These are phyloP conservation scores for Ramalina intermedia DNA, from an alignment of 495 filamentous ascomycete genomes.

Conservation along the genomic window DNA sequence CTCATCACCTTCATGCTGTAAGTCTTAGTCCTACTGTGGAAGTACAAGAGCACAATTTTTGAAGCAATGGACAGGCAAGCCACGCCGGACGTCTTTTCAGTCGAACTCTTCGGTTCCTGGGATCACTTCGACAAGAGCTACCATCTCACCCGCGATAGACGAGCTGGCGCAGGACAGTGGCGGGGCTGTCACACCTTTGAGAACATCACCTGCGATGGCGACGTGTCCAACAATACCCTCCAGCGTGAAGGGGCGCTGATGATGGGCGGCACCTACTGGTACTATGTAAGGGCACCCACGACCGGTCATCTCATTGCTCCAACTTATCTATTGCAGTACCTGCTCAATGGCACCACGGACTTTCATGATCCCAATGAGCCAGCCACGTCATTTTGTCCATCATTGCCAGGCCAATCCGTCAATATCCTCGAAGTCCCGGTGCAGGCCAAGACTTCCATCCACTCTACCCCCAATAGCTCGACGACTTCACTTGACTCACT, in stretches of 20 bases:
- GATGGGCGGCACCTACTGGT: conserved; percentile 90
- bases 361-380: conserved; percentile 54
- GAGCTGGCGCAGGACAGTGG: conserved; percentile 60
- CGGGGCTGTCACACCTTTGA: conserved; percentile 71
- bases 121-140: conserved; percentile 74
- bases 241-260: conserved; percentile 67
- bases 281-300: conserved; percentile 50
- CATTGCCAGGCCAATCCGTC: conserved; percentile 72
- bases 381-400: conserved; percentile 65
- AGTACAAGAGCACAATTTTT: neutral
- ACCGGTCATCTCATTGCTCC: neutral
- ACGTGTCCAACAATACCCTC: conserved; percentile 31
- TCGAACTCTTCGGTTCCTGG: conserved; percentile 81
- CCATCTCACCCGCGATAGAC: conserved; percentile 60
- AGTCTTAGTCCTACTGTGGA: conserved; percentile 24
- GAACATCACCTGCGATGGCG: conserved; percentile 72
- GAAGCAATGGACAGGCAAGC: conserved; percentile 40
- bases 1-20: conserved; percentile 63
- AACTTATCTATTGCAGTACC: conserved; percentile 43
- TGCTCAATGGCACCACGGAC: conserved; percentile 61
- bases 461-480: conserved; percentile 23
- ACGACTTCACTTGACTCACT: conserved; percentile 27
- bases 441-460: conserved; percentile 38
- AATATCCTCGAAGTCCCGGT: conserved; percentile 71
- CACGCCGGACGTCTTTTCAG: conserved; percentile 48